Base-by-base conservation (phyloP, 1,139 yeast genomes). In the Yamadazyma dushanensis region DNA sequence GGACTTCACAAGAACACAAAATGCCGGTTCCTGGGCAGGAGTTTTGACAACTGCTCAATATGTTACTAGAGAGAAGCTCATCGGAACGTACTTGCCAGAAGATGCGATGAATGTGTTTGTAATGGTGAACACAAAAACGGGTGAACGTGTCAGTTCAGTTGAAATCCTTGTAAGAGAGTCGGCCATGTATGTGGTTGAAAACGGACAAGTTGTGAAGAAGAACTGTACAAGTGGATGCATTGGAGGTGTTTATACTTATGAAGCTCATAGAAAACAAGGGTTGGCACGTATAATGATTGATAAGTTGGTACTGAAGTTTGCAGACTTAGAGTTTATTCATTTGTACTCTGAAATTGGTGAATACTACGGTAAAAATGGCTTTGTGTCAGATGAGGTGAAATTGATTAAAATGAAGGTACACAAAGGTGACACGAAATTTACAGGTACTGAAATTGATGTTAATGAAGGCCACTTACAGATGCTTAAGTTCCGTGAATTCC, bases 321-420 rank as follows among this genome's bases (percentile, higher is more conserved):
- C 51, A 32, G 34, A 29, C 4, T 47, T 53, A 4, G 73, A 76
- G 13, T 68, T 72, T 36, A 59, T 71, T 10, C 75, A 71, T 39
- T 64, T 83, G 40, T 84, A 83, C 66, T 81, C 89, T 23, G 94
- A 83, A 50, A 73, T 85, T 26, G 90, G 88, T 5, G 80, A 78
- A 38, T 83, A 76, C 55, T 83, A 84, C 54, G 56, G 65, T 23
- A 63, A 66, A 38, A 68, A 73, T 47, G 94, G 87, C 2, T 84
- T 79, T 56, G 59, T 63, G 28, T 70, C 81, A 2, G 56, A 62
- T 37, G 74, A 65, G 26, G 76, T 78, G 8, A 78, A 66, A 5
- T 26, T 45, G 2, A 18, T 38, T 13, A 28, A 26, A 5, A 33
- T 35, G 11, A 15, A 16, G 7, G 17, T 40, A 10, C 16, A 14